These are phyloP conservation scores for Cordyceps cicadae DNA, from an alignment of 2,329 filamentous ascomycete genomes.

Conservation along the genomic window DNA sequence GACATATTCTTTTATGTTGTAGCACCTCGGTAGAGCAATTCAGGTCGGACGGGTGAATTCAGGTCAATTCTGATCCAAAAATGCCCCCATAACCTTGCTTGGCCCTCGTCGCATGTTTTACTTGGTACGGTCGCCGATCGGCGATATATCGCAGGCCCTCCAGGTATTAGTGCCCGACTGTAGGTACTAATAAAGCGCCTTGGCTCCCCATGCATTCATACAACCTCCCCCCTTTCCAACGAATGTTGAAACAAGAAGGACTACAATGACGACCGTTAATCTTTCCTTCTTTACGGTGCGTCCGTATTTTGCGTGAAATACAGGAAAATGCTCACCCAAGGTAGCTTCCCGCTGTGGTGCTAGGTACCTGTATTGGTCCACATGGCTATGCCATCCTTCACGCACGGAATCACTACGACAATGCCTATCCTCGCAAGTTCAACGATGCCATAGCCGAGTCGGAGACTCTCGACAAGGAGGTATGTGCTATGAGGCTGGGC, in stretches of 20 bases:
- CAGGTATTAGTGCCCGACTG: too few species aligned
- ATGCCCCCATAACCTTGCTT: neutral
- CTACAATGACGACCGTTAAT: neutral
- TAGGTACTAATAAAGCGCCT: neutral
- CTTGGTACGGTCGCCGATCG: neutral
- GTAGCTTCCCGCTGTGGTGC: neutral
- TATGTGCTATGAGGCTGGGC: neutral
- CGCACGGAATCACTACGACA: conserved; percentile 1
- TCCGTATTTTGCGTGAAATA: neutral
- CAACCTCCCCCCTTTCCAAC: neutral
- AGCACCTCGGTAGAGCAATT: neutral
- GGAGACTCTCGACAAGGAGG: neutral
- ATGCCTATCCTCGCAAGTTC: conserved; percentile 1
- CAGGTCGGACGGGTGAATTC: neutral
- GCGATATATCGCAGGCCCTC: neutral
- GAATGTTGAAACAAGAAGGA: neutral
- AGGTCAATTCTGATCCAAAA: neutral
- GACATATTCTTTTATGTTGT: neutral
- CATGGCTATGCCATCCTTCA: neutral
- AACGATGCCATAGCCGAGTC: neutral
- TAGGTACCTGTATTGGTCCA: neutral
- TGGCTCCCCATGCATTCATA: neutral
- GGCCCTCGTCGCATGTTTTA: neutral
- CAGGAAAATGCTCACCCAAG: neutral
- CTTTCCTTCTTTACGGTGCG: neutral